These are phyloP conservation scores for Elymus sibiricus DNA, from an alignment of 176 grass and related monocot species.

Conservation along the genomic window DNA sequence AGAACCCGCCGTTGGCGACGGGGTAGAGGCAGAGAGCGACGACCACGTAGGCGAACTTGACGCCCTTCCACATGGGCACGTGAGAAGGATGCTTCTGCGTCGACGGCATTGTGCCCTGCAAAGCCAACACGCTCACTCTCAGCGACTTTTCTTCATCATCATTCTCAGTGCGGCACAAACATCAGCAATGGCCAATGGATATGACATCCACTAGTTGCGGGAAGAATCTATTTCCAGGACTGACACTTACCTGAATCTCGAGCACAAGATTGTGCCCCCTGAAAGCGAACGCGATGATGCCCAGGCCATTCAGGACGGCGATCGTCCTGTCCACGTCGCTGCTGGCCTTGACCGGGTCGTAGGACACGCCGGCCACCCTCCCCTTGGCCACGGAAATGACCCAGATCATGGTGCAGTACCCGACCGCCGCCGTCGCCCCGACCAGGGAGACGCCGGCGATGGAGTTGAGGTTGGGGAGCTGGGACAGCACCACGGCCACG, in stretches of 20 bases:
- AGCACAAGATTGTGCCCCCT: conserved; percentile 93
- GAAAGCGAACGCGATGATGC: conserved; percentile 93
- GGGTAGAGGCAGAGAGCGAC: conserved; percentile 77
- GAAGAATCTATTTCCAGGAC: background rate
- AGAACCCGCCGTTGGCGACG: conserved; percentile 82
- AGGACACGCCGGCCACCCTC: conserved; percentile 46
- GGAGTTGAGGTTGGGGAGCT: conserved; percentile 98
- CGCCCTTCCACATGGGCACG: conserved; percentile 96
- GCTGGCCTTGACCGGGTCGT: conserved; percentile 44
- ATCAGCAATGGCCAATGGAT: background rate
- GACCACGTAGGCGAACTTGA: conserved; percentile 68
- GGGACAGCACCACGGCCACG: conserved; percentile 63
- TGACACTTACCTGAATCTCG: conserved; percentile 68
- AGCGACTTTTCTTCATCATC: background rate
- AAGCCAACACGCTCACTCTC: conserved; percentile 5
- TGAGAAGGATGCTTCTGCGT: conserved; percentile 83
- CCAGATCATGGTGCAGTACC: conserved; percentile 96
- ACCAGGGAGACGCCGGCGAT: conserved; percentile 83
- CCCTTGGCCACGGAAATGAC: conserved; percentile 76
- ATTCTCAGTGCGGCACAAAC: background rate
- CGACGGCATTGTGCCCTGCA: conserved; percentile 90
- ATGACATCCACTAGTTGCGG: background rate
- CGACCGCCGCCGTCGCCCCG: conserved; percentile 56
- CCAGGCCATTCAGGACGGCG: conserved; percentile 63
- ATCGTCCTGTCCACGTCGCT: conserved; percentile 42